Base-by-base conservation (phyloP, 1,284 basidiomycete species). In the Austropuccinia psidii region DNA sequence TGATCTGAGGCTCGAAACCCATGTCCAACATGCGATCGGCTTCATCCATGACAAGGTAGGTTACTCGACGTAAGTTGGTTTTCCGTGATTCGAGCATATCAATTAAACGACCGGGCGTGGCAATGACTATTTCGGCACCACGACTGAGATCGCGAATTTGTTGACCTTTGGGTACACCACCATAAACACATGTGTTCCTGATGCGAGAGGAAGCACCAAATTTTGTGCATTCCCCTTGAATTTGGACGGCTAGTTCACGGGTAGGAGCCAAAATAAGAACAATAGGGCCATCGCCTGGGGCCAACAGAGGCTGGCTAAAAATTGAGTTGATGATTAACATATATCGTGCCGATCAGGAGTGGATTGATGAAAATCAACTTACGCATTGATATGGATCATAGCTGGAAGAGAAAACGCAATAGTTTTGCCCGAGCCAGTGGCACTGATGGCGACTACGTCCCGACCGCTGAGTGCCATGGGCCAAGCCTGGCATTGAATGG, bases 351-450 rank as follows among this genome's bases (percentile, higher is more conserved):
- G 29, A 35, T 19, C 29, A 57, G 19, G 19, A 49, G 3, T 49
- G 0, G 29, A 7, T 6, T 24, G 49, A 17, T 45, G 11, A 45
- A 45, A 13, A 13, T 69, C 41, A 24, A 83, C 89, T 78, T 80
- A 90, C 87, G 95, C 95, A 85, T 98, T 98, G 85, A 98, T 98
- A 83, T 98, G 95, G 47, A 98, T 86, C 93, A 98, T 98, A 74
- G 95, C 93, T 66, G 95, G 95, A 60, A 98, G 87, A 73, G 96
- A 94, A 81, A 98, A 98, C 19, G 94, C 89, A 76, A 98, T 97
- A 33, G 95, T 98, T 84, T 98, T 96, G 75, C 93, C 93, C 80
- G 90, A 93, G 77, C 93, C 93, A 27, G 93, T 97, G 82, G 95
- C 92, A 60, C 95, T 93, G 79, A 99, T 93, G 75, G 96, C 95